A percentile compares a stretch with the other conserved stretches of the same genome.
phyloP scores from a whole-genome alignment of 768 basidiomycete genomes.

The Hemileccinum impolitum region DNA sequence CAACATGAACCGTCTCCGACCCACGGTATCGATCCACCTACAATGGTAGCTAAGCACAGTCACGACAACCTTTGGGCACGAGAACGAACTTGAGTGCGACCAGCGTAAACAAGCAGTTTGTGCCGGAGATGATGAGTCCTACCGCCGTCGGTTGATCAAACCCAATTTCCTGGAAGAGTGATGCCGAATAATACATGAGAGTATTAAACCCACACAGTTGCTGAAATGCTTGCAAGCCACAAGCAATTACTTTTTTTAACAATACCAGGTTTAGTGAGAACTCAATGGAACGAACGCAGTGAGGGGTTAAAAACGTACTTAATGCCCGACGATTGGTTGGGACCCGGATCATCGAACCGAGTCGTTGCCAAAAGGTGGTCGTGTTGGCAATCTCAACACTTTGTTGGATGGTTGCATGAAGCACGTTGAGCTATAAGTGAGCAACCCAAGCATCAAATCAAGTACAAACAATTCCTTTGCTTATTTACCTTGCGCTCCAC shows the following conservation, averaged over 20 bases:
- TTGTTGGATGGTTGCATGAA: slow-evolving; percentile 56
- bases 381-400: slow-evolving; percentile 60
- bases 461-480: neutral
- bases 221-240: slow-evolving; percentile 81
- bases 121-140: slow-evolving; percentile 73
- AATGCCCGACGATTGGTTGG: slow-evolving; percentile 66
- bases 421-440: slow-evolving; percentile 48
- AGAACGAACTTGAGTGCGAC: slow-evolving; percentile 57
- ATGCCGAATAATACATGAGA: slow-evolving; percentile 71
- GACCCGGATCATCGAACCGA: slow-evolving; percentile 50
- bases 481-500: slow-evolving; percentile 57
- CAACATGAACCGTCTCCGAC: slow-evolving; percentile 67
- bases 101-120: slow-evolving; percentile 77
- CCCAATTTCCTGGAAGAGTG: slow-evolving; percentile 76
- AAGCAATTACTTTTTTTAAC: slow-evolving; percentile 54
- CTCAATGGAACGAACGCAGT: neutral
- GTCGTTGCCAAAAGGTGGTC: slow-evolving; percentile 58
- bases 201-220: slow-evolving; percentile 86
- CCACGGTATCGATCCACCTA: slow-evolving; percentile 60
- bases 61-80: neutral
- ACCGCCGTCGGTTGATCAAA: slow-evolving; percentile 82
- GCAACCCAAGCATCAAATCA: neutral
- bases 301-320: slow-evolving; percentile 40
- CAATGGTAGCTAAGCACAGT: neutral
- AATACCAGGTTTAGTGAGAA: neutral